These are phyloP conservation scores for Xerocomus cyaneibrunnescens DNA, from an alignment of 1,284 basidiomycete species.

Conservation along the genomic window DNA sequence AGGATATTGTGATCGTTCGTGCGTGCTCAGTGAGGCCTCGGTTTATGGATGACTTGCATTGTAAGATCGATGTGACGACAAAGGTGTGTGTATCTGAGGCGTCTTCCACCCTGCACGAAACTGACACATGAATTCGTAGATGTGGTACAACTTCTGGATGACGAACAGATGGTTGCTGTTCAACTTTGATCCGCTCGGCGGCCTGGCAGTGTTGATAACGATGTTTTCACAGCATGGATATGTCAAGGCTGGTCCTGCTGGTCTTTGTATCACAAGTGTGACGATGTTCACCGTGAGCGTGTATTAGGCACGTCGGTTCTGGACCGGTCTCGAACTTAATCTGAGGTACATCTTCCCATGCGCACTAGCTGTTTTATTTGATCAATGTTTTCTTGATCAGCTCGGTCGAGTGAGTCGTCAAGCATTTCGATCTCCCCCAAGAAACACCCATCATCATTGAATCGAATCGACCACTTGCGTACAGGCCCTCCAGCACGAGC, in stretches of 20 bases:
- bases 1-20: slow-evolving; percentile 77
- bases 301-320: slow-evolving; percentile 71
- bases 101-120: background rate
- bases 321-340: slow-evolving; percentile 47
- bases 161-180: slow-evolving; percentile 76
- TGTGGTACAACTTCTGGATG: slow-evolving; percentile 82
- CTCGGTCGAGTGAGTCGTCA: slow-evolving; percentile 84
- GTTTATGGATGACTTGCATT: slow-evolving; percentile 76
- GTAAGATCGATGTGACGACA: slow-evolving; percentile 63
- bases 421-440: slow-evolving; percentile 86
- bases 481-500: slow-evolving; percentile 80
- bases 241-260: slow-evolving; percentile 74
- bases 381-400: slow-evolving; percentile 71
- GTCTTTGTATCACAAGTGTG: slow-evolving; percentile 82
- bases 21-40: slow-evolving; percentile 82
- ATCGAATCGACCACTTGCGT: slow-evolving; percentile 69
- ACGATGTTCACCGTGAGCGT: slow-evolving; percentile 59
- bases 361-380: slow-evolving; percentile 24
- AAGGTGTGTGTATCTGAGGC: slow-evolving; percentile 41
- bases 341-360: slow-evolving; percentile 24
- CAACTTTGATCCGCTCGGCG: slow-evolving; percentile 77
- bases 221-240: slow-evolving; percentile 74
- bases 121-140: slow-evolving; percentile 38
- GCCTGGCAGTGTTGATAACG: slow-evolving; percentile 59
- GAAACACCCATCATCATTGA: slow-evolving; percentile 77